A percentile compares a stretch with the other conserved stretches of the same genome.
These are phyloP conservation scores for Nicotiana knightiana DNA, from an alignment of 257 asterid genomes.

Conservation along the genomic window DNA sequence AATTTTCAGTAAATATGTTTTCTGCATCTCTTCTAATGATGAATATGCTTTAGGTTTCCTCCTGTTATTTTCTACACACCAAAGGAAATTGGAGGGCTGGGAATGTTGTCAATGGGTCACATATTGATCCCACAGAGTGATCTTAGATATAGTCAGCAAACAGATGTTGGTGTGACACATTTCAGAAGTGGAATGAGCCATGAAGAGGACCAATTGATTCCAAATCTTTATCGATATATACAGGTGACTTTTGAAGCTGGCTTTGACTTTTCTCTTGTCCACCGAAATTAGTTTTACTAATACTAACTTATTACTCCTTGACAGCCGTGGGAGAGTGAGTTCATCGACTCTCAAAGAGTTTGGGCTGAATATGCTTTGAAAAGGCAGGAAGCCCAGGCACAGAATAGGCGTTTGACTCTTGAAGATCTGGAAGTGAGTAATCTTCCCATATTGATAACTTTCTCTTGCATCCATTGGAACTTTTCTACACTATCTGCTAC, in stretches of 20 bases:
- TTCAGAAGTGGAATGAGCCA: slow-evolving; percentile 99
- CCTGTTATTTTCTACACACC: slow-evolving; percentile 98
- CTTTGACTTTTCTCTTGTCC: neutral
- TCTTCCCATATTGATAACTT: neutral
- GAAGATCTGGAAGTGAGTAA: slow-evolving; percentile 92
- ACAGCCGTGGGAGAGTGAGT: slow-evolving; percentile 99
- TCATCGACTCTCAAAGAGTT: slow-evolving; percentile 98
- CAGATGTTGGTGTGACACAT: slow-evolving; percentile 97
- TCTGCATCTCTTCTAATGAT: neutral
- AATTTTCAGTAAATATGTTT: neutral
- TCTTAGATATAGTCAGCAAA: slow-evolving; percentile 91
- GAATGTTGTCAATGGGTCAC: slow-evolving; percentile 99
- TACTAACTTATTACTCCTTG: neutral
- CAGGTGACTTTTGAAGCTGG: slow-evolving; percentile 46
- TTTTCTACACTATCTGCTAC: neutral
- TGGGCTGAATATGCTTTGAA: slow-evolving; percentile 99
- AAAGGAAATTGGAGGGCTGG: slow-evolving; percentile 98
- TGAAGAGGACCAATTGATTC: slow-evolving; percentile 96
- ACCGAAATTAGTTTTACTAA: neutral
- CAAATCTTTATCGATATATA: slow-evolving; percentile 93
- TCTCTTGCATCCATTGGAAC: neutral
- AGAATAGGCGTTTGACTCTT: slow-evolving; percentile 88
- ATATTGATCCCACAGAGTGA: slow-evolving; percentile 98
- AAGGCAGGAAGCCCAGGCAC: slow-evolving; percentile 99
- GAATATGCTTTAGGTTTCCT: slow-evolving; percentile 58